Base-by-base conservation (phyloP, 345 rosid genomes). In the Arabidopsis thaliana region DNA sequence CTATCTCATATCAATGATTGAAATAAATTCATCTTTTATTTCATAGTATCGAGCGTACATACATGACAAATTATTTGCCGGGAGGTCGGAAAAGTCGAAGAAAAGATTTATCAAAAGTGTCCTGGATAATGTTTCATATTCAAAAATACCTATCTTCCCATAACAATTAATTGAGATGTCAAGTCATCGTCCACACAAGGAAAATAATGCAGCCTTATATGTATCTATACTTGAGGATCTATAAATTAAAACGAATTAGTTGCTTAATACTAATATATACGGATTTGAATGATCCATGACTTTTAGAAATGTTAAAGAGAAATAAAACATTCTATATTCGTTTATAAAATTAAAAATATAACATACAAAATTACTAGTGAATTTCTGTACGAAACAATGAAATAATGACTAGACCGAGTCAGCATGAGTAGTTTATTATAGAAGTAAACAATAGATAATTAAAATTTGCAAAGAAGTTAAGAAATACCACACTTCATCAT, bases 111-210 rank as follows among this genome's bases (percentile, higher is more conserved):
- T 13, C 25, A 41, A 56, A 45, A 48, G 33, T 65, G 13, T 4
- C n/a, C 22, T 65, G 66, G 78, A 65, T 74, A 57, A 45, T 65
- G 65, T 8, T 20, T 34, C n/a, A 55, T 12, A 46, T 60, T 45
- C 44, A 13, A 44, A 24, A 11, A n/a, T 74, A 55, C n/a, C 25
- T 46, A 20, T 57, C 24, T 10, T 59, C 38, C 38, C 30, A 48
- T 57, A 25, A 28, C 45, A 59, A 75, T 28, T 50, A 59, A 75
- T 28, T 50, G 67, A 59, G 45, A 67, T 67, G 61, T 67, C 73
- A 75, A 66, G 73, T 67, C 65, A 75, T 59, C 40, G 7, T 67
- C 73, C 73, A 67, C 53, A 33, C 3, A 67, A 66, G 41, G 41
- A 40, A 72, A 58, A 66, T 48, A 66, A 57, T 56, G 51, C 50